phyloP scores from a whole-genome alignment of 768 basidiomycete species.

The Pisolithus sp. region DNA sequence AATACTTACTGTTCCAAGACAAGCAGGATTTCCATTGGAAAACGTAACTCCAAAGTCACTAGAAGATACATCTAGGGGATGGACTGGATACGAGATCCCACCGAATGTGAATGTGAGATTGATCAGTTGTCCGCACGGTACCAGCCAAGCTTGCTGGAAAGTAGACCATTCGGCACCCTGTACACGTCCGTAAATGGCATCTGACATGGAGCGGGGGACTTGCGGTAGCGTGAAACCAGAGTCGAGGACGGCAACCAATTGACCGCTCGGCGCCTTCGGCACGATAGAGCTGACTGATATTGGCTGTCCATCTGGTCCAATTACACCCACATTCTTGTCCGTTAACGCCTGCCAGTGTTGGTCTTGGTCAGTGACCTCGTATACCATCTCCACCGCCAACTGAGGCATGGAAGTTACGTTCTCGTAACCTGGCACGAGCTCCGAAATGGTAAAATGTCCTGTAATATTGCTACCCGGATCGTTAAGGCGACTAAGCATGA shows the following conservation, averaged over 20 bases:
- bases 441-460: conserved; percentile 66
- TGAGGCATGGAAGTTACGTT: conserved; percentile 57
- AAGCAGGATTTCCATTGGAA: conserved; percentile 46
- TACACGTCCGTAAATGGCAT: conserved; percentile 77
- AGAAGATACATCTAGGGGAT: conserved; percentile 65
- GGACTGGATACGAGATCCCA: conserved; percentile 60
- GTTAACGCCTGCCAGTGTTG: conserved; percentile 80
- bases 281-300: conserved; percentile 62
- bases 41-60: conserved; percentile 45
- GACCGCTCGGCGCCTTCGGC: conserved; percentile 54
- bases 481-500: conserved; percentile 56
- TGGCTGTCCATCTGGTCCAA: conserved; percentile 67
- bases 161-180: conserved; percentile 62
- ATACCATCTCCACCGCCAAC: conserved; percentile 60
- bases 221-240: conserved; percentile 69
- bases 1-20: conserved; percentile 59
- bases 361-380: conserved; percentile 51
- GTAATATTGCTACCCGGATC: conserved; percentile 43
- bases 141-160: conserved; percentile 53
- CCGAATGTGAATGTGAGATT: conserved; percentile 70
- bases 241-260: conserved; percentile 68
- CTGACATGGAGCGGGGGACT: conserved; percentile 66
- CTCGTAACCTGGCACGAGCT: conserved; percentile 55
- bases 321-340: conserved; percentile 58
- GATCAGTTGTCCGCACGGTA: conserved; percentile 70